Evolutionary conservation across 371 early-diverging fungal genomes (phyloP), one percentile per base, ranked within the genome.

Genomic region (Rhizopus sp.): DNA sequence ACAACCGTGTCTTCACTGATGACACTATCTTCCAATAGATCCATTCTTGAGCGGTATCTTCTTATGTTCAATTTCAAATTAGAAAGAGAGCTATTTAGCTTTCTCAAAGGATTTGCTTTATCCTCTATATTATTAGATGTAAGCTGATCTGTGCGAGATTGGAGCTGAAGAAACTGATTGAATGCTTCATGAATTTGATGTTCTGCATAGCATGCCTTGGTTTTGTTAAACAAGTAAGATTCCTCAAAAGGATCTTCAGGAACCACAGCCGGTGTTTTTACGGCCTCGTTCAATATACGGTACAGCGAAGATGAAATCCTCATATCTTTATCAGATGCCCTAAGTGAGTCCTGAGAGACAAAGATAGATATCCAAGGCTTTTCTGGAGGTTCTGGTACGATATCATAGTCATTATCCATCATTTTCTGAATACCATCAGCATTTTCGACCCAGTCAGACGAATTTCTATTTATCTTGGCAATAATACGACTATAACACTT

Each of bases 351-450:
- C 3, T 55, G 30, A 4, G 69, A 55, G 16, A 62, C 56, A 42
- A 76, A 76, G 52, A 76, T 69, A 0, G 77, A 73, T 10, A 76
- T 64, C 73, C 73, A 76, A 12, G 76, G 70, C 33, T 69, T 70
- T 41, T 70, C 73, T 10, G 65, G 72, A 12, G 59, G 64, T 7
- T 60, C 60, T 31, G 64, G 63, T 42, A 60, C 63, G 10, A 46
- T 42, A 17, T 66, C 67, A 38, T 71, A 71, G 13, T 66, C 66
- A 40, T 67, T 57, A 39, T 77, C 72, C 37, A 77, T 40, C 60
- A 73, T 60, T n/a, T 65, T 40, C n/a, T 67, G 67, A 13, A 73
- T 34, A 4, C 70, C 74, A 3, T 32, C 42, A 4, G 59, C 60
- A 23, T 70, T 53, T 0, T 62, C 59, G 8, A 62, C 53, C 77